Conservation (phyloP, 495 filamentous ascomycete species). For the Parathielavia appendiculata region DNA sequence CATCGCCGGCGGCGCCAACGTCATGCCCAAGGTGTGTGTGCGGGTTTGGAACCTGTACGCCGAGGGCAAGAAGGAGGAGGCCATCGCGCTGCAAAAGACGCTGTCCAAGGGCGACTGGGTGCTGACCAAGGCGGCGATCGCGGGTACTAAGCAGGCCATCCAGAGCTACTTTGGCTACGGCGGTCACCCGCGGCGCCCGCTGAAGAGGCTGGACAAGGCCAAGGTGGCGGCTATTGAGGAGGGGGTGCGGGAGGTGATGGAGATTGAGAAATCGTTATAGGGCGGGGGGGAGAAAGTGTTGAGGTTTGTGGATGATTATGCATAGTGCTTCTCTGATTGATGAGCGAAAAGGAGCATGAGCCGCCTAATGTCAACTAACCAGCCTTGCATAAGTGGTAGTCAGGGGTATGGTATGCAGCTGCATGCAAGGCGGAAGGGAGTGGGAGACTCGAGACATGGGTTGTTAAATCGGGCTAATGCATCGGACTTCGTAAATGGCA, state of each 20-base stretch:
- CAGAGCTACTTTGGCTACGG: conserved; percentile 82
- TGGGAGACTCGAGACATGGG: not conserved
- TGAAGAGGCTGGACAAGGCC: conserved; percentile 60
- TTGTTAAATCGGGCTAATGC: not conserved
- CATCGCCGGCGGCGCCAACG: conserved; percentile 83
- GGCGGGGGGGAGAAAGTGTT: not conserved
- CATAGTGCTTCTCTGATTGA: not conserved
- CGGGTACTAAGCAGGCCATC: conserved; percentile 80
- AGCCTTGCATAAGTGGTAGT: too few species aligned
- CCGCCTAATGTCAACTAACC: not conserved
- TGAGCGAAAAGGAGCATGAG: not conserved
- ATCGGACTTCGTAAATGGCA: not conserved
- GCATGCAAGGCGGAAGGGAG: not conserved
- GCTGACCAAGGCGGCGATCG: conserved; percentile 77
- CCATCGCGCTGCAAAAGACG: conserved; percentile 63
- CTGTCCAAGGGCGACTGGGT: conserved; percentile 79
- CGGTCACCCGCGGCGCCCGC: conserved; percentile 67
- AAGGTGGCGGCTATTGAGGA: conserved; percentile 60
- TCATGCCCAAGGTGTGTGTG: conserved; percentile 75
- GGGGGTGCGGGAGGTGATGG: conserved; percentile 64
- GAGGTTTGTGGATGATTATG: not conserved
- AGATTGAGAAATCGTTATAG: conserved; percentile 47
- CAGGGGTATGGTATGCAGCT: not conserved
- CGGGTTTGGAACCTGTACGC: conserved; percentile 75
- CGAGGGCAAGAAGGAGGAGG: conserved; percentile 67